Conservation (phyloP, 2,329 filamentous ascomycete species). For the Aureobasidium sp. region DNA sequence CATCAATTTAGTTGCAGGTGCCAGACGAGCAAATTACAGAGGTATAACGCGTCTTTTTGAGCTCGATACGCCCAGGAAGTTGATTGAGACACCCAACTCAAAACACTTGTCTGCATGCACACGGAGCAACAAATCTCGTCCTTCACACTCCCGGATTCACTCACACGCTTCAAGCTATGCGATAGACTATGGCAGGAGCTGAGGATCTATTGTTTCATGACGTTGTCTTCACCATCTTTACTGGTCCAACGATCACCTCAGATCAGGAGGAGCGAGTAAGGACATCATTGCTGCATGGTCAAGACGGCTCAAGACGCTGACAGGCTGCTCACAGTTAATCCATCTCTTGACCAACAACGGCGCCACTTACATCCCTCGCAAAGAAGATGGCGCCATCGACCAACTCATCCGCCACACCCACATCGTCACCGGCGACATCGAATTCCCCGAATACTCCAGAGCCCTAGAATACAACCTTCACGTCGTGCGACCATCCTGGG, state of each 20-base stretch:
- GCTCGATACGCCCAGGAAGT: not conserved
- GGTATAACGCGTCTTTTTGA: not conserved
- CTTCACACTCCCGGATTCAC: not conserved
- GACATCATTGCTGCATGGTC: not conserved
- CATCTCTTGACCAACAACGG: slow-evolving; percentile 39
- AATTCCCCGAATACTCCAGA: slow-evolving; percentile 79
- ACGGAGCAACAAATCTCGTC: not conserved
- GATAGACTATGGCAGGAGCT: not conserved
- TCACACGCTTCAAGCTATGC: not conserved
- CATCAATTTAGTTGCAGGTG: not conserved
- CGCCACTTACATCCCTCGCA: slow-evolving; percentile 37
- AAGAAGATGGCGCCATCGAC: slow-evolving; percentile 32
- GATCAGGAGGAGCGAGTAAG: slow-evolving; percentile 16
- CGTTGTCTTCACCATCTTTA: slow-evolving; percentile 36
- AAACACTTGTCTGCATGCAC: not conserved
- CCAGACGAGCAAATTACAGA: not conserved
- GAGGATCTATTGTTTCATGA: slow-evolving; percentile 28
- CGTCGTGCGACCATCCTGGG: slow-evolving; percentile 76
- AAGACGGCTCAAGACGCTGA: slow-evolving; percentile 3
- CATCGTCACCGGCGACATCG: slow-evolving; percentile 68
- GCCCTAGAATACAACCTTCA: slow-evolving; percentile 71
- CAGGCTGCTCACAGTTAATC: slow-evolving; percentile 33
- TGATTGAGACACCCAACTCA: not conserved
- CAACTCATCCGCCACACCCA: slow-evolving; percentile 47
- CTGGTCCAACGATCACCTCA: slow-evolving; percentile 26